Base-by-base conservation (phyloP, 176 grass and related monocot genomes). In the Triticum monococcum region DNA sequence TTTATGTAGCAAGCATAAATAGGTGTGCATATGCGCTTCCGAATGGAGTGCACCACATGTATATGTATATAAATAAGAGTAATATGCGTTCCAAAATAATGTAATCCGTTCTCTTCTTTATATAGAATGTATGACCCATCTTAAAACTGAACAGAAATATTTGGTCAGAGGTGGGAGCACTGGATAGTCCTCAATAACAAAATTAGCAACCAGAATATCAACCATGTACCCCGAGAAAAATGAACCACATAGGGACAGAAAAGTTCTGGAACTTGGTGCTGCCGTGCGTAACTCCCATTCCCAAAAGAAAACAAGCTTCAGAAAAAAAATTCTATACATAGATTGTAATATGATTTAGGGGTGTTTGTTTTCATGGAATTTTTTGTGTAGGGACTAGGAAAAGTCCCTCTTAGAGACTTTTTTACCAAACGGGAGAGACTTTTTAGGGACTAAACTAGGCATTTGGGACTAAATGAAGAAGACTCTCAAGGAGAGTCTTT, bases 61-160 rank as follows among this genome's bases (percentile, higher is more conserved):
- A 88, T 72, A 22, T 46, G 64, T 84, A 88, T 72, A 22, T 46
- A 40, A 68, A 87, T 60, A 79, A 72, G 75, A 8, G 81, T 22
- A 28, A 18, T 79, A n/a, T 70, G 16, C 52, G 2, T 25, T 8
- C 25, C 45, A 46, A 9, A 83, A 17, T 59, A 77, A 63, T 35
- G 48, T 25, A 8, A 26, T 22, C 10, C 60, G 9, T 72, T 74
- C n/a, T 38, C 60, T 28, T 30, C 9, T 64, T 79, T 64, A 24
- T n/a, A 80, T 80, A n/a, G 31, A 38, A 38, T 4, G 54, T 61
- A 8, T 2, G 72, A 7, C 40, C 13, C 13, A 8, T 75, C 43
- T 50, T 75, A 8, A 17, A 8, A 30, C 24, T 31, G 7, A 48
- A 26, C 14, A 52, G 14, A 26, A 75, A 75, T 28, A 26, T 14